Base-by-base conservation (phyloP, 441 rosid species). In the Theobroma grandiflorum region DNA sequence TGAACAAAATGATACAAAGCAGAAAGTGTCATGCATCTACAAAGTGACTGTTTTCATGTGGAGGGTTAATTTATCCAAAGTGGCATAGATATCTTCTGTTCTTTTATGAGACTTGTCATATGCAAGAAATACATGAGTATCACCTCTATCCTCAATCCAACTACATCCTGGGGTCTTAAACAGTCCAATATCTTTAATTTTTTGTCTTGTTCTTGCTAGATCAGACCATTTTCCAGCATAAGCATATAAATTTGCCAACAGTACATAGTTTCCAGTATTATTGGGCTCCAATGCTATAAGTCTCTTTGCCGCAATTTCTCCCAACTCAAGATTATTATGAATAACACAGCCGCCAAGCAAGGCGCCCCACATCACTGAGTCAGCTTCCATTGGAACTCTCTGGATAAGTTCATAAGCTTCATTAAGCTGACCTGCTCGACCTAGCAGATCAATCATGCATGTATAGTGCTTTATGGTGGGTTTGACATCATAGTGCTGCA, bases 221-320 rank as follows among this genome's bases (percentile, higher is more conserved):
- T 89, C 88, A 10, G 79, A 66, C 92, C 92, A 91, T 88, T 83
- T 89, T 43, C 85, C 87, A 3, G 83, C 87, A 84, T 58, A 77
- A 42, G 88, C 91, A 77, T 78, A 88, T 68, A 88, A 81, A 74
- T 86, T 86, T 11, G 89, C 89, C 74, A 88, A 61, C 57, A 67
- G 6, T 43, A 84, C 74, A 57, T 85, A 75, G 77, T 83, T 86
- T 10, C 84, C 87, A 1, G 80, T 62, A 75, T 85, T 77, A 38
- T 86, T 68, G 4, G 88, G 83, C 58, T 85, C 88, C 84, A 88
- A 52, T 52, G 76, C 84, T 62, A 82, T 63, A 22, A 86, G 88
- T 78, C 70, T 83, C 70, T 78, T 53, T 6, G 87, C 89, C 3
- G 86, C 89, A 12, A 79, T 84, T 81, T 86, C 81, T 59, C 89